Evolutionary conservation across 108 stramenopile genomes (phyloP).

Genomic region (Cyclotella cryptica): DNA sequence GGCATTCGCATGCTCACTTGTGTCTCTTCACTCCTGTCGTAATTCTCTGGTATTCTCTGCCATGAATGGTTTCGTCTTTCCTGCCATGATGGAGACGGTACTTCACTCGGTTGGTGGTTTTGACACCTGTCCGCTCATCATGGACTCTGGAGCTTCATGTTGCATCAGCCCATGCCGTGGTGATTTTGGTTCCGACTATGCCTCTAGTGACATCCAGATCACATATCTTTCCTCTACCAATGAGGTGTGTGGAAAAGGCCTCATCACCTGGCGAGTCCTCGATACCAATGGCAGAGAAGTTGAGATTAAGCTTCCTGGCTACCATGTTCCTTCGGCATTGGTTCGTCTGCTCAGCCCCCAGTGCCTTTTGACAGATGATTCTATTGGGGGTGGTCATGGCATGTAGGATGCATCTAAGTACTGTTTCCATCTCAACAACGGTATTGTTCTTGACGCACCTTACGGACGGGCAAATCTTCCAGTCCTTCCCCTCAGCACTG

Average conservation of each 20-base stretch:
- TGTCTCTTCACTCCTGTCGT: too few relatives aligned
- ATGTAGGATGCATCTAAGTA: background rate
- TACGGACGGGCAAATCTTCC: too few relatives aligned
- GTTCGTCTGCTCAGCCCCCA: conserved; percentile 25
- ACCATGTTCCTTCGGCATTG: conserved; percentile 4
- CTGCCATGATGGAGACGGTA: too few relatives aligned
- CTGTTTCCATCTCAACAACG: background rate
- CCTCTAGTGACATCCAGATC: conserved; percentile 6
- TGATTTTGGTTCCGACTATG: conserved; percentile 11
- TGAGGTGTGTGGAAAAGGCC: conserved; percentile 8
- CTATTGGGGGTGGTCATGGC: background rate
- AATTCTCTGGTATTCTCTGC: too few relatives aligned
- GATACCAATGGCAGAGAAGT: background rate
- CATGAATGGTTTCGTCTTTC: too few relatives aligned
- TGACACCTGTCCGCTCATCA: background rate
- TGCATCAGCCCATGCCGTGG: background rate
- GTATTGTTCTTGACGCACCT: too few relatives aligned
- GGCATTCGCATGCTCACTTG: too few relatives aligned
- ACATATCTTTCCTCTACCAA: conserved; percentile 14
- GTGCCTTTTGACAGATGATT: background rate
- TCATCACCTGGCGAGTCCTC: conserved; percentile 1
- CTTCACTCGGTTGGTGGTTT: too few relatives aligned
- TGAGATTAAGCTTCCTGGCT: background rate
- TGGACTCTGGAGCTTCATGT: background rate
- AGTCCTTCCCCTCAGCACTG: too few relatives aligned